Percentiles rank a stretch among this genome's conserved stretches.
These are phyloP conservation scores for Globisporangium barbulae DNA, from an alignment of 352 stramenopile genomes.

Conservation along the genomic window DNA sequence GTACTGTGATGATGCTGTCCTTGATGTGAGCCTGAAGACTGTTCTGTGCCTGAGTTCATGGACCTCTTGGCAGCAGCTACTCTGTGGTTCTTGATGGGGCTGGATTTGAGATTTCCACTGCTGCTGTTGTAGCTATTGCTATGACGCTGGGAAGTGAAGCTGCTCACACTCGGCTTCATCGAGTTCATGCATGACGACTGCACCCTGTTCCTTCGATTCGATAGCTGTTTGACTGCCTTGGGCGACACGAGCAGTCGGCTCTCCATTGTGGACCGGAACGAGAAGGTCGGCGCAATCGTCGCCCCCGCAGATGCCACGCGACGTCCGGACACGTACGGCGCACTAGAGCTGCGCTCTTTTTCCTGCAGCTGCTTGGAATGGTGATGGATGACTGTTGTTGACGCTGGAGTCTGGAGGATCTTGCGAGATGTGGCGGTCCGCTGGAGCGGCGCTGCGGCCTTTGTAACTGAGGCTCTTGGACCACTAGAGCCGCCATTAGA, in stretches of 20 bases:
- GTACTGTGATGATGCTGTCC: background rate
- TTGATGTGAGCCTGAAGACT: background rate
- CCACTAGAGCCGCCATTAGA: background rate
- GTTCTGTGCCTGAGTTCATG: background rate
- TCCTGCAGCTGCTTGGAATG: background rate
- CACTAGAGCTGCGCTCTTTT: slow-evolving; percentile 3
- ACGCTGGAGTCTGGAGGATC: background rate
- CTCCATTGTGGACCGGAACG: slow-evolving; percentile 35
- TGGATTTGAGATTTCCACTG: background rate
- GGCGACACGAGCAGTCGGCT: slow-evolving; percentile 37
- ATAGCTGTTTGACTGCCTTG: background rate
- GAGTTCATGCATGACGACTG: background rate
- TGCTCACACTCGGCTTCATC: background rate
- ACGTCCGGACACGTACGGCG: slow-evolving; percentile 27
- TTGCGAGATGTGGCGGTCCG: slow-evolving; percentile 7
- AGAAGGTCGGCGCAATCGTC: slow-evolving; percentile 28
- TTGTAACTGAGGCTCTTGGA: background rate
- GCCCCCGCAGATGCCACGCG: slow-evolving; percentile 10
- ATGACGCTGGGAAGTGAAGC: background rate
- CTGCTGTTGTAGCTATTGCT: background rate
- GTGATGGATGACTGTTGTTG: background rate
- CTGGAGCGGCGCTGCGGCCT: background rate
- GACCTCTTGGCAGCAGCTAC: background rate
- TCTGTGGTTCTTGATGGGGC: background rate
- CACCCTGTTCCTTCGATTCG: background rate